Evolutionary conservation across 2,329 filamentous ascomycete species (phyloP).

Genomic region (Fusarium pseudocircinatum): DNA sequence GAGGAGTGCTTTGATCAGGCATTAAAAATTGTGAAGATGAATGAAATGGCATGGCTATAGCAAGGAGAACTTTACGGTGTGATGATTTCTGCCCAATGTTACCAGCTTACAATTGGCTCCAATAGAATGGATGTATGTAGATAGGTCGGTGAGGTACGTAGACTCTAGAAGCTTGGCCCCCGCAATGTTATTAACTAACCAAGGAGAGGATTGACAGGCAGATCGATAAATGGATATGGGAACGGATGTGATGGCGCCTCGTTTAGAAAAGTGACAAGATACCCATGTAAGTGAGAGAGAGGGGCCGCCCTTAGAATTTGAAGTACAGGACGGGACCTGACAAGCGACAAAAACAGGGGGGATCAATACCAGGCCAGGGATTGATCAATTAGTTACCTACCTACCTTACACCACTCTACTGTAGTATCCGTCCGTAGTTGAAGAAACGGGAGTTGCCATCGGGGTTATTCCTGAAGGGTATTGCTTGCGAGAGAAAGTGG

Average conservation of each 20-base stretch:
- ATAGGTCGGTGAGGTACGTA: background rate
- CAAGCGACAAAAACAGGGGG: slow-evolving; percentile 6
- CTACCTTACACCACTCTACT: background rate
- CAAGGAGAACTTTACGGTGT: slow-evolving; percentile 20
- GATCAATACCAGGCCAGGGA: slow-evolving; percentile 3
- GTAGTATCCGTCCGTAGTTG: background rate
- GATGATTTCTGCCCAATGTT: slow-evolving; percentile 36
- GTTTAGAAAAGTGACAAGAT: slow-evolving; percentile 11
- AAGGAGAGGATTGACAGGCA: slow-evolving; percentile 31
- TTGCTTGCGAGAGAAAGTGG: slow-evolving; percentile 33
- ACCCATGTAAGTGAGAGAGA: slow-evolving; percentile 18
- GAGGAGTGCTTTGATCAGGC: background rate
- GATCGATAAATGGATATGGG: slow-evolving; percentile 20
- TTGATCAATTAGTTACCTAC: background rate
- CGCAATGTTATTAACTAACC: slow-evolving; percentile 8
- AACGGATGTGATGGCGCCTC: slow-evolving; percentile 3
- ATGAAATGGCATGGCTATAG: background rate
- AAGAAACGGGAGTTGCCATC: slow-evolving; percentile 22
- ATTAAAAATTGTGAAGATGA: background rate
- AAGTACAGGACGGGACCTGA: background rate
- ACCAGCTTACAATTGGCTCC: slow-evolving; percentile 2
- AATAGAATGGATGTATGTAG: background rate
- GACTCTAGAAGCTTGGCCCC: slow-evolving; percentile 12
- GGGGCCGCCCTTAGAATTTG: background rate
- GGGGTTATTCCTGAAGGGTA: slow-evolving; percentile 27